Evolutionary conservation across 495 filamentous ascomycete genomes (phyloP), one percentile per base, ranked within the genome.

Genomic region (Penicillium robsamsonii): DNA sequence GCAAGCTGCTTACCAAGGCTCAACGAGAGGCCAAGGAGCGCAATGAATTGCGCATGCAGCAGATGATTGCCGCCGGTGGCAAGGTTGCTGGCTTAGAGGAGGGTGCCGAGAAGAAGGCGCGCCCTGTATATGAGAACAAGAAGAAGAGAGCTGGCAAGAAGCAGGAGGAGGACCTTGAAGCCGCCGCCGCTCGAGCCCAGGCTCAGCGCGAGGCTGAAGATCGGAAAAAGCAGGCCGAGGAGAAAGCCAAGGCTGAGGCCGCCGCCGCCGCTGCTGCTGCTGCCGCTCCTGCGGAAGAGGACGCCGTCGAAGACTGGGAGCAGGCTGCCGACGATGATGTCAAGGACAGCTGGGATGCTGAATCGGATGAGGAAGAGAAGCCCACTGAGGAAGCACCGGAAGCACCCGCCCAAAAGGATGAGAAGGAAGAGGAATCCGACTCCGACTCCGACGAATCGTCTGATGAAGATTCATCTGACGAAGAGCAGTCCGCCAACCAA

Each of bases 291-390:
- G 80, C 83, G 55, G 81, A 85, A 40, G 80, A 81, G 41, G 77
- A 67, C 41, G 86, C 86, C 51, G 71, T 87, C 20, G 93, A 95
- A 43, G 91, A 96, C 63, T 96, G 93, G 94, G 92, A 97, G 71
- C 81, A 84, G 46, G 88, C 88, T 46, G 90, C 87, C 27, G 91
- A 90, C 45, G 84, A 87, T 15, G 84, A 84, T 53, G 79, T 96
- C 46, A 97, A 96, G 68, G 94, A 96, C 53, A 93, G 87, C 73
- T 97, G 93, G 93, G 94, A 97, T 69, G 91, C 90, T 50, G 83
- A 87, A 30, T 85, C 85, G 0, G 92, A 93, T 15, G 92, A 95
- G 62, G 82, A 78, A 47, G 69, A 76, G 51, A 76, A 79, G 57
- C 51, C 71, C 17, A 59, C 67, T 17, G 53, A 59, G 20, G 65